phyloP scores from a whole-genome alignment of 345 rosid species.

The Populus simonii region DNA sequence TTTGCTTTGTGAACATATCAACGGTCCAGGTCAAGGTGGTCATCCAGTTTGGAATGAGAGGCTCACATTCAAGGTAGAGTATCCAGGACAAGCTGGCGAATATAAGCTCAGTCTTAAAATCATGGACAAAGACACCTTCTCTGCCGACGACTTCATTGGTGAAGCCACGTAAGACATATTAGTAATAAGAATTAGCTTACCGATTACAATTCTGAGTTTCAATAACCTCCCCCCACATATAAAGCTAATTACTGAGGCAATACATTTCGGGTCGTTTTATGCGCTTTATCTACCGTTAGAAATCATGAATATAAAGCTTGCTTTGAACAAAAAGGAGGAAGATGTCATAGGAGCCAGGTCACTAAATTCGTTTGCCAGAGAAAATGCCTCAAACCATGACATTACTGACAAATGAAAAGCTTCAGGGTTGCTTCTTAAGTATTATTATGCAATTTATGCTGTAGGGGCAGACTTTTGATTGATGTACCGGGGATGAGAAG shows the following conservation, averaged over 20 bases:
- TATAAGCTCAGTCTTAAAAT: slow-evolving; percentile 62
- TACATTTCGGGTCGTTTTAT: no score
- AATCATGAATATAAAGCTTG: background rate
- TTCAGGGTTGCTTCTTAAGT: background rate
- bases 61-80: slow-evolving; percentile 64
- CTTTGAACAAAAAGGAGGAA: background rate
- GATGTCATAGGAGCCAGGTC: background rate
- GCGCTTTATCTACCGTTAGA: no score
- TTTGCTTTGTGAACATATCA: background rate
- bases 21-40: slow-evolving; percentile 41
- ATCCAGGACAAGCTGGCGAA: slow-evolving; percentile 58
- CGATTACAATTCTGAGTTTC: background rate
- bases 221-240: background rate
- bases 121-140: slow-evolving; percentile 86
- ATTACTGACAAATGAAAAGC: background rate
- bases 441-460: background rate
- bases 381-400: background rate
- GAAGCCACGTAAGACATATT: slow-evolving; percentile 55
- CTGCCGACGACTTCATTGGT: slow-evolving; percentile 68
- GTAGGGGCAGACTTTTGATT: background rate
- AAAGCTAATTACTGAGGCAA: no score
- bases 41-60: slow-evolving; percentile 74
- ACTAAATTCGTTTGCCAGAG: background rate
- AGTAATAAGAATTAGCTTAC: background rate
- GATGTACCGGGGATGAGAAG: background rate